Evolutionary conservation across 2,329 filamentous ascomycete genomes (phyloP), one percentile per base, ranked within the genome.

Genomic region (Leptosphaerulina australis): DNA sequence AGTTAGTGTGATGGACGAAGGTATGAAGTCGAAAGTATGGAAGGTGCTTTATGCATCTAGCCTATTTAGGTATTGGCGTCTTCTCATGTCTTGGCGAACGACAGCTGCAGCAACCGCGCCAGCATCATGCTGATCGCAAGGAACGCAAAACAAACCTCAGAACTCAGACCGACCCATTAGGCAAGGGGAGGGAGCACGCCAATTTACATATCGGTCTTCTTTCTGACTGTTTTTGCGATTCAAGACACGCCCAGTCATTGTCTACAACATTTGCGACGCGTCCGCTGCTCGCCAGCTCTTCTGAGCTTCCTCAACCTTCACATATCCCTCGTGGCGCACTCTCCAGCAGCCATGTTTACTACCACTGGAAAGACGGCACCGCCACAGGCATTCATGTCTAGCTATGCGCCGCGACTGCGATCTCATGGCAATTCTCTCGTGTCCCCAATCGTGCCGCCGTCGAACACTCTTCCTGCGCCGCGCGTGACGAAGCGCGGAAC

Each of bases 401-500:
- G 88, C 70, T 97, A 96, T 77, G 91, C 93, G 74, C 90, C 93
- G 57, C 89, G 93, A 68, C 78, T 97, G 68, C 90, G 93, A 70
- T 84, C 86, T 58, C 97, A 95, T 78, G 90, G 88, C 72, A 97
- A 97, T 77, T 90, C 93, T 28, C 85, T 97, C 46, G 83, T 97
- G 55, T 90, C 90, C 18, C 92, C 93, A 26, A 86, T 94, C 55
- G 83, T 93, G 55, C 89, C 88, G 56, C 82, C 83, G 46, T 86
- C 85, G 55, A 81, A 86, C 49, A 81, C 84, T n/a, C 74, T 83
- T 2, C 86, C 85, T 18, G 83, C 87, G 29, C 77, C 90, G 63
- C 85, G 93, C 70, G 96, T 90, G n/a, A 97, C 94, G 7, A 97
- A 99, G 79, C 88, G 94, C 74, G 94, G 94, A 50, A 97, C 94